Conservation (phyloP, 331 rosid species). For the Quercus phellos region DNA sequence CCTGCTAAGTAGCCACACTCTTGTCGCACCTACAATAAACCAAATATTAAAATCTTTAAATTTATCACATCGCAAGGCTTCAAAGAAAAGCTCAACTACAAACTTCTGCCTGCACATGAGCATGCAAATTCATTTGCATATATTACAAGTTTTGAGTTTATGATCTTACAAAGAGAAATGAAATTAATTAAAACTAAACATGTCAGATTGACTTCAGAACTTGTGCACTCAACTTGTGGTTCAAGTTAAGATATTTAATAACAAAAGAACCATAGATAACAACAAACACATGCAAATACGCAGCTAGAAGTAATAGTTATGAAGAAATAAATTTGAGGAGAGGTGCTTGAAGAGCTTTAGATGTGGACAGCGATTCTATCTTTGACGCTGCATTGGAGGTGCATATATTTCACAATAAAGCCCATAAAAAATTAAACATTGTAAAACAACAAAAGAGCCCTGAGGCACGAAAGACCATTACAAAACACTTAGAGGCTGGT, state of each 20-base stretch:
- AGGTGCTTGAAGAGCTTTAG: not conserved
- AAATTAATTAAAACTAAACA: not conserved
- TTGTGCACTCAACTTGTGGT: not conserved
- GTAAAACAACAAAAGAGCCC: not conserved
- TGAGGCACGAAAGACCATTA: not conserved
- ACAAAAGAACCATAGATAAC: not conserved
- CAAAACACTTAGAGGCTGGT: not conserved
- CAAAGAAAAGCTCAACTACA: not conserved
- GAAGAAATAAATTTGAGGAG: not conserved
- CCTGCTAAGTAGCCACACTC: conserved; percentile 74
- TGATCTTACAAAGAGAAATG: not conserved
- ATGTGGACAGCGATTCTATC: not conserved
- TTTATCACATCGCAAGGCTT: not conserved
- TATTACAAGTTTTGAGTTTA: not conserved
- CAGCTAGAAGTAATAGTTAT: not conserved
- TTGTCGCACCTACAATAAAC: conserved; percentile 57
- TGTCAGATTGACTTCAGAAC: not conserved
- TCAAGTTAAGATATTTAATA: not conserved
- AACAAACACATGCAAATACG: not conserved
- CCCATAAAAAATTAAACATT: not conserved
- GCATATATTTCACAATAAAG: not conserved
- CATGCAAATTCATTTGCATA: not conserved
- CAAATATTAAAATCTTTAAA: not conserved
- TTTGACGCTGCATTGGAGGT: not conserved
- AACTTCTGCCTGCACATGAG: not conserved